Evolutionary conservation across 129 eudicot genomes (phyloP).

Genomic region (Gnaphalium uliginosum): DNA sequence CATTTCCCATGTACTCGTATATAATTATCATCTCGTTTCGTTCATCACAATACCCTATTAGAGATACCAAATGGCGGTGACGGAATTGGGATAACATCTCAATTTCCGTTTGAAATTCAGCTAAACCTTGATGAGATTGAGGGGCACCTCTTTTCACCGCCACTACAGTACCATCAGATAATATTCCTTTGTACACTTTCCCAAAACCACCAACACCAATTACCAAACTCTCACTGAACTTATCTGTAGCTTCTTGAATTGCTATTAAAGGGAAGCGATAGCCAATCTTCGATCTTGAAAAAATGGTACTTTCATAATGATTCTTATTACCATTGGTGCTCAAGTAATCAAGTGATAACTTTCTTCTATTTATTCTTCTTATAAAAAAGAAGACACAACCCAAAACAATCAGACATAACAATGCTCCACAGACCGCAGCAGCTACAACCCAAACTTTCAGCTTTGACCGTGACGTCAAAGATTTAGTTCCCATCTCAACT

Average conservation of each 20-base stretch:
- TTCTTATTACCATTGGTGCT: conserved; percentile 10
- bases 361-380: conserved; percentile 38
- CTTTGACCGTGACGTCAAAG: conserved; percentile 35
- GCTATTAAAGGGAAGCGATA: conserved; percentile 57
- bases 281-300: conserved; percentile 53
- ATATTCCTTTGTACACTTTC: conserved; percentile 61
- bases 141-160: conserved; percentile 67
- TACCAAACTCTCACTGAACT: conserved; percentile 48
- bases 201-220: conserved; percentile 82
- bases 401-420: conserved; percentile 30
- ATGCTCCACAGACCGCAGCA: conserved; percentile 33
- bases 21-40: conserved; percentile 61
- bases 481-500: conserved; percentile 21
- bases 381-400: conserved; percentile 37
- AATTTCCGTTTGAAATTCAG: conserved; percentile 66
- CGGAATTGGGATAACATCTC: conserved; percentile 80
- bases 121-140: conserved; percentile 59
- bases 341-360: conserved; percentile 11
- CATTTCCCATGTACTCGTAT: conserved; percentile 75
- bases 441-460: conserved; percentile 40
- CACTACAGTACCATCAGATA: conserved; percentile 54
- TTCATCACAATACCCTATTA: conserved; percentile 73
- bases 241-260: conserved; percentile 63
- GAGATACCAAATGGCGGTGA: conserved; percentile 75
- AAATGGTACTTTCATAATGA: conserved; percentile 29